Evolutionary conservation across 2,329 filamentous ascomycete species (phyloP).

Genomic region (Penicillium sp.): DNA sequence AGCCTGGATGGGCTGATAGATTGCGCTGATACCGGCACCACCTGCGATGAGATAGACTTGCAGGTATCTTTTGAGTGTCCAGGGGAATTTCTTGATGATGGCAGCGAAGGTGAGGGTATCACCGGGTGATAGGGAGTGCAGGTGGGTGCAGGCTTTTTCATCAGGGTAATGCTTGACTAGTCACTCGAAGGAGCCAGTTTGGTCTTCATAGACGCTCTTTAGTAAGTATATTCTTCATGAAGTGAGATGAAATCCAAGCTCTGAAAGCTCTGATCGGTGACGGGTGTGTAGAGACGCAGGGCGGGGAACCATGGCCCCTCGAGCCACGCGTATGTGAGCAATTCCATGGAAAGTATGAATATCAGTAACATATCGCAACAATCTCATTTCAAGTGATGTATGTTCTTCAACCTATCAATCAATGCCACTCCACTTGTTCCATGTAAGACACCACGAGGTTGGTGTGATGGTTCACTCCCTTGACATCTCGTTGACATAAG

Average conservation of each 20-base stretch:
- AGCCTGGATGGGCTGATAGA: constrained; percentile 66
- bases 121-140: constrained; percentile 68
- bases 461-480: constrained; percentile 57
- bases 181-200: constrained; percentile 64
- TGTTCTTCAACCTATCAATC: constrained; percentile 47
- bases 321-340: constrained; percentile 65
- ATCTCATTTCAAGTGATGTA: neutral
- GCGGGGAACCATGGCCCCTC: constrained; percentile 61
- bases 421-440: constrained; percentile 55
- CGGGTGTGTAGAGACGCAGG: constrained; percentile 68
- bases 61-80: constrained; percentile 54
- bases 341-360: constrained; percentile 45
- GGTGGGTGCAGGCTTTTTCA: constrained; percentile 65
- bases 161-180: constrained; percentile 70
- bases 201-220: constrained; percentile 44
- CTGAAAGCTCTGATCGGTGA: constrained; percentile 56
- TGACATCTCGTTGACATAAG: constrained; percentile 3
- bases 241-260: constrained; percentile 41
- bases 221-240: constrained; percentile 6
- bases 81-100: constrained; percentile 59
- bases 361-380: constrained; percentile 1
- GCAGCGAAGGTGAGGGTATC: constrained; percentile 62
- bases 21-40: constrained; percentile 72
- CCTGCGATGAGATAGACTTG: constrained; percentile 70
- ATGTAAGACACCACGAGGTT: constrained; percentile 57